Evolutionary conservation across 345 rosid genomes (phyloP).

Genomic region (Lepidium sativum): DNA sequence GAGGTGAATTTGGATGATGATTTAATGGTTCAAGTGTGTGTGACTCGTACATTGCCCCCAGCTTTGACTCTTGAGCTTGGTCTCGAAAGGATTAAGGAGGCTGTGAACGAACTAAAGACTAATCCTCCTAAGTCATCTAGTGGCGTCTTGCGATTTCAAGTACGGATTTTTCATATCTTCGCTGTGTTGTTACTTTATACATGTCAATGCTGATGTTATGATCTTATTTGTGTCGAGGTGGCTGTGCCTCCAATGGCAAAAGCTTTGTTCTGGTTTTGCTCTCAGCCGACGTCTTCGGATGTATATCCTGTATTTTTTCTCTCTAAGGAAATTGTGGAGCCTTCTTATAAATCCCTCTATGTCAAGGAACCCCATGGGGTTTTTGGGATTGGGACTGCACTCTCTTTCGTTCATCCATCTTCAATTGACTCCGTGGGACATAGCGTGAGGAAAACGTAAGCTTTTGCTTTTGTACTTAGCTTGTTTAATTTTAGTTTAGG

Average conservation of each 20-base stretch:
- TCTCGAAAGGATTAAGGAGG: constrained; percentile 43
- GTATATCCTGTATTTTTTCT: constrained; percentile 78
- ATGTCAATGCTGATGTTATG: not conserved
- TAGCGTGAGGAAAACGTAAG: constrained; percentile 43
- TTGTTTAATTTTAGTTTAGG: not conserved
- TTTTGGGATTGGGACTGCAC: constrained; percentile 75
- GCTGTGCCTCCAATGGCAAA: constrained; percentile 87
- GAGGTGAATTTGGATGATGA: constrained; percentile 37
- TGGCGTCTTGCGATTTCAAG: constrained; percentile 73
- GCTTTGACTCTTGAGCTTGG: constrained; percentile 77
- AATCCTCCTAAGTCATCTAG: constrained; percentile 49
- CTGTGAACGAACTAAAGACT: constrained; percentile 48
- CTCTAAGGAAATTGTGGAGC: constrained; percentile 44
- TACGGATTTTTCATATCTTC: not conserved
- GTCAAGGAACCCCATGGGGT: constrained; percentile 53
- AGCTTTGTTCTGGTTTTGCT: constrained; percentile 77
- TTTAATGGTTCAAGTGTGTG: constrained; percentile 50
- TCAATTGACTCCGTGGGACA: constrained; percentile 20
- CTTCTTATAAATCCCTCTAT: constrained; percentile 44
- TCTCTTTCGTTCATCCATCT: constrained; percentile 44
- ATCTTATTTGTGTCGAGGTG: constrained; percentile 35
- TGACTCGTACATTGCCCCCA: constrained; percentile 63
- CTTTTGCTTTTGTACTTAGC: not conserved
- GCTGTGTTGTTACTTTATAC: not conserved
- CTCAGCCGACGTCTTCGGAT: constrained; percentile 43